Conservation (phyloP, 2,329 filamentous ascomycete genomes). For the Pseudodiploospora longispora region DNA sequence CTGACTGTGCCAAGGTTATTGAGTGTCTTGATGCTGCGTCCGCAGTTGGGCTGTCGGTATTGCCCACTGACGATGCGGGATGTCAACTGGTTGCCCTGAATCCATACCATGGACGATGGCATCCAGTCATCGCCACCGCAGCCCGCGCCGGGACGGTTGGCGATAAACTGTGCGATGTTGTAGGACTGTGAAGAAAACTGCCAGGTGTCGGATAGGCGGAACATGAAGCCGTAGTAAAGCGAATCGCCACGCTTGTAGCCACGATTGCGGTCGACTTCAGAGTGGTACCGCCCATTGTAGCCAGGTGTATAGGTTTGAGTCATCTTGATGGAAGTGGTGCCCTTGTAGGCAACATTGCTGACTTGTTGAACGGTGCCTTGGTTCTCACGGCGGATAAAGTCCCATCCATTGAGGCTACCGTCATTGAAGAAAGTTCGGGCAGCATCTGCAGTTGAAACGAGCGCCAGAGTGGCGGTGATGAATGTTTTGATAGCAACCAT, state of each 20-base stretch:
- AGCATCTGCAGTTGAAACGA: constrained; percentile 20
- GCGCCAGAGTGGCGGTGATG: constrained; percentile 11
- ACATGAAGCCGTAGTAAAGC: constrained; percentile 42
- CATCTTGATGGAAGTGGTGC: constrained; percentile 34
- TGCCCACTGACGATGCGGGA: constrained; percentile 27
- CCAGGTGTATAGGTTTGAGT: constrained; percentile 33
- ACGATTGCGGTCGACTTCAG: constrained; percentile 35
- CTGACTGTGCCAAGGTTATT: constrained; percentile 29
- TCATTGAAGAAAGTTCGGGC: constrained; percentile 32
- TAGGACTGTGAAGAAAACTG: constrained; percentile 36
- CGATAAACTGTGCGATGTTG: constrained; percentile 45
- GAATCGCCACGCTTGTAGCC: constrained; percentile 37
- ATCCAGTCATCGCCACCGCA: constrained; percentile 38
- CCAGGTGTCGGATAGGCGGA: constrained; percentile 39
- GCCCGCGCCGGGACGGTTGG: constrained; percentile 33
- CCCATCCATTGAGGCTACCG: constrained; percentile 34
- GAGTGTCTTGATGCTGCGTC: constrained; percentile 12
- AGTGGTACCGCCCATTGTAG: constrained; percentile 40
- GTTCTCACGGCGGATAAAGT: constrained; percentile 30
- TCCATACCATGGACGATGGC: constrained; percentile 41
- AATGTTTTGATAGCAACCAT: constrained; percentile 9
- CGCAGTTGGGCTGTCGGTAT: constrained; percentile 19
- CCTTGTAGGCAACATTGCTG: constrained; percentile 30
- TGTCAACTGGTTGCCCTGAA: constrained; percentile 33
- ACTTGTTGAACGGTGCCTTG: constrained; percentile 33